These are phyloP conservation scores for Naegleria gruberi DNA, from an alignment of 208 protist genomes.

Conservation along the genomic window DNA sequence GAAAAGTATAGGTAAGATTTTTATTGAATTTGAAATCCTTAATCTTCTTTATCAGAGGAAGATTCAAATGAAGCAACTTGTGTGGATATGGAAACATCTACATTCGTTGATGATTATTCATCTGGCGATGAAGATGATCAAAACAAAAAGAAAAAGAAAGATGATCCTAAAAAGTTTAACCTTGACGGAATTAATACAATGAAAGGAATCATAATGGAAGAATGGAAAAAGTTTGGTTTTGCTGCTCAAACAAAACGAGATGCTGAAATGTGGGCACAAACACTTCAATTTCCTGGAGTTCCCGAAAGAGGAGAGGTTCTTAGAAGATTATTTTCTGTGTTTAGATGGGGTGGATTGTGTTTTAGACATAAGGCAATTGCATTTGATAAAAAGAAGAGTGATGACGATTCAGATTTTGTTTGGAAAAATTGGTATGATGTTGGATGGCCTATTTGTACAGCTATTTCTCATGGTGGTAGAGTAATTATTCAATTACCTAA, in stretches of 20 bases:
- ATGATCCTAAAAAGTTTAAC: neutral
- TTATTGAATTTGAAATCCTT: neutral
- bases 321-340: neutral
- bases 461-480: neutral
- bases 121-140: neutral
- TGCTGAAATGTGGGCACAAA: neutral
- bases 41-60: neutral
- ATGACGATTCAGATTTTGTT: neutral
- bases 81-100: neutral
- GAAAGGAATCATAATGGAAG: neutral
- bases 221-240: neutral
- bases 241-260: neutral
- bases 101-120: neutral
- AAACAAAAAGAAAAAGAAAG: neutral
- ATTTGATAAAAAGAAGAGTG: neutral
- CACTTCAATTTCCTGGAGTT: neutral
- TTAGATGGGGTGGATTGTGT: neutral
- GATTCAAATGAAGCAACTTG: neutral
- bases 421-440: neutral
- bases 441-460: neutral
- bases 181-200: neutral
- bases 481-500: constrained; percentile 3
- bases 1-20: too few species aligned
- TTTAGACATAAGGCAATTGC: neutral
- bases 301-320: neutral